Percentiles rank a stretch among this genome's conserved stretches.
phyloP scores from a whole-genome alignment of 768 basidiomycete genomes.

The Russula vinacea region DNA sequence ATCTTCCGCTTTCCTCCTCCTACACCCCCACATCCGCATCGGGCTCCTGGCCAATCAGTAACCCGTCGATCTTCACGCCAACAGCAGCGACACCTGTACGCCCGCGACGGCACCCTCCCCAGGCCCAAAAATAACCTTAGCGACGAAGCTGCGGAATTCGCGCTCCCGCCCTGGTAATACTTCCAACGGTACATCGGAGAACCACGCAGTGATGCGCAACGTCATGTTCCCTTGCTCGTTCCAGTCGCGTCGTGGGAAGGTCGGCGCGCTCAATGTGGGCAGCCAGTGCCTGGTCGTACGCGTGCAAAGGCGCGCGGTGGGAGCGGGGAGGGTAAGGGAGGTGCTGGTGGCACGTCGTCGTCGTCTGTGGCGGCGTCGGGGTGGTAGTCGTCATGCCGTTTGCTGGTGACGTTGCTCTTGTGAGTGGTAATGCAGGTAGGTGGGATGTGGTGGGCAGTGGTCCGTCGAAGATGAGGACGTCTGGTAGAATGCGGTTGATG shows the following conservation, averaged over 20 bases:
- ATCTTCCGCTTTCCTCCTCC: background rate
- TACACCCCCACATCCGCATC: background rate
- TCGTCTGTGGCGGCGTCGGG: too few relatives aligned
- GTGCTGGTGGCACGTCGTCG: conserved; percentile 41
- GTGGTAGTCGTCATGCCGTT: background rate
- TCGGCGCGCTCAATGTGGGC: conserved; percentile 42
- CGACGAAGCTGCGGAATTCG: conserved; percentile 71
- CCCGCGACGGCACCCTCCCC: conserved; percentile 24
- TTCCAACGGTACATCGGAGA: conserved; percentile 71
- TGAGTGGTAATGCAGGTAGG: background rate
- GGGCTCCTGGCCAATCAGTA: conserved; percentile 1
- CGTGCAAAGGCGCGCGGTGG: conserved; percentile 74
- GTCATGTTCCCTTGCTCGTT: conserved; percentile 51
- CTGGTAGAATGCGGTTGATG: conserved; percentile 65
- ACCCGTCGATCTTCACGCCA: conserved; percentile 22
- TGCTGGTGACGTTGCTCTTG: background rate
- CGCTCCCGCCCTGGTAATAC: conserved; percentile 75
- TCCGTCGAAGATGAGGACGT: conserved; percentile 77
- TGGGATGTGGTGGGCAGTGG: background rate
- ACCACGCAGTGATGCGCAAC: conserved; percentile 59
- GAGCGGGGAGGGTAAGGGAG: conserved; percentile 59
- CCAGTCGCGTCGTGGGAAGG: conserved; percentile 38
- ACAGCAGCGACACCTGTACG: conserved; percentile 25
- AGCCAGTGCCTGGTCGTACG: conserved; percentile 74
- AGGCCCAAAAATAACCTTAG: conserved; percentile 51